phyloP scores from a whole-genome alignment of 495 filamentous ascomycete genomes.

The Podospora anserina region DNA sequence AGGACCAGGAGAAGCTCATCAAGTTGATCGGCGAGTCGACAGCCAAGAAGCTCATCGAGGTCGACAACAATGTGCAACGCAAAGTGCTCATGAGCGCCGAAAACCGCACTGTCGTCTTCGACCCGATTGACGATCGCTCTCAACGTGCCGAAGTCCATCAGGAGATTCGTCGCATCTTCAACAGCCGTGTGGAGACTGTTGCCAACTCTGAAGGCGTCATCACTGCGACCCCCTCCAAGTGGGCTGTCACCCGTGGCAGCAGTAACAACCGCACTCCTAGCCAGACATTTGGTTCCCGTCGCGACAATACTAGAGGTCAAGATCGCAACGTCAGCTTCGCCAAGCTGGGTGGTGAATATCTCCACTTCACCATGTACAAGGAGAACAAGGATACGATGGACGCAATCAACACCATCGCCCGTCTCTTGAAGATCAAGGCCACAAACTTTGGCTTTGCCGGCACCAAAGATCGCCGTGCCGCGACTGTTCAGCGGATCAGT shows the following conservation, averaged over 20 bases:
- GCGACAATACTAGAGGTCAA: slow-evolving; percentile 26
- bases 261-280: slow-evolving; percentile 22
- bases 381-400: slow-evolving; percentile 99
- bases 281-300: slow-evolving; percentile 27
- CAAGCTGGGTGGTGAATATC: slow-evolving; percentile 65
- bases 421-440: slow-evolving; percentile 62
- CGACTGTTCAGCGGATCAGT: slow-evolving; percentile 81
- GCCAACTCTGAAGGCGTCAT: slow-evolving; percentile 32
- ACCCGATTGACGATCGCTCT: slow-evolving; percentile 39
- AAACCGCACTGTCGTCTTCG: slow-evolving; percentile 28
- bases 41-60: slow-evolving; percentile 33
- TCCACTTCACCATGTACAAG: slow-evolving; percentile 94
- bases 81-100: slow-evolving; percentile 25
- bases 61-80: slow-evolving; percentile 31
- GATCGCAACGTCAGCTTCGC: slow-evolving; percentile 24
- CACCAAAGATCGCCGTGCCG: slow-evolving; percentile 89
- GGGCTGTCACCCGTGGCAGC: slow-evolving; percentile 34
- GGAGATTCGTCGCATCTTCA: slow-evolving; percentile 48
- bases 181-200: slow-evolving; percentile 29
- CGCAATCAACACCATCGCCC: slow-evolving; percentile 67
- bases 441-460: slow-evolving; percentile 81
- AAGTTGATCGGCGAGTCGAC: slow-evolving; percentile 33
- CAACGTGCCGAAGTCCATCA: slow-evolving; percentile 40
- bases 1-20: slow-evolving; percentile 22
- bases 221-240: slow-evolving; percentile 34